Percentiles rank a stretch among this genome's conserved stretches.
Conservation (phyloP, 768 basidiomycete species). For the Serendipita sp. region DNA sequence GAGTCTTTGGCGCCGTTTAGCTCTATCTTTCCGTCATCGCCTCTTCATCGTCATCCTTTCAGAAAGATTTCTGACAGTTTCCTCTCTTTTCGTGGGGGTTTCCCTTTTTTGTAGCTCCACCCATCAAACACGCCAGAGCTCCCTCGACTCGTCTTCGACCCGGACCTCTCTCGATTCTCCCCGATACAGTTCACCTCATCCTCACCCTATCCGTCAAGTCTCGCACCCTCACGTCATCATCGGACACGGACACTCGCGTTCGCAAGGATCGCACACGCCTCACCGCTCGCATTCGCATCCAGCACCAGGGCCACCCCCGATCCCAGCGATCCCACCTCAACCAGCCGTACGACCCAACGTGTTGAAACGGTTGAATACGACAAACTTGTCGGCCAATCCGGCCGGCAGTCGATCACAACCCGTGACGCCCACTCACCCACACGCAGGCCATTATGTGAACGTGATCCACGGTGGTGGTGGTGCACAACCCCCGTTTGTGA, state of each 20-base stretch:
- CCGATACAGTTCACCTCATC: neutral
- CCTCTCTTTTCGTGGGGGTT: neutral
- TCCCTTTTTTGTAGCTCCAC: neutral
- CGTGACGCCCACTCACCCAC: neutral
- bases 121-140: neutral
- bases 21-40: neutral
- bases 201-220: neutral
- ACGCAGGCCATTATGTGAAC: neutral
- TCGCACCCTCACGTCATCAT: neutral
- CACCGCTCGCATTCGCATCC: constrained; percentile 1
- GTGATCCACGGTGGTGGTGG: neutral
- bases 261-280: neutral
- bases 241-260: neutral
- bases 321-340: neutral
- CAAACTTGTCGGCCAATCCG: neutral
- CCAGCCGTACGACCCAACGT: neutral
- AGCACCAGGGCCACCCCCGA: neutral
- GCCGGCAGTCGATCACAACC: constrained; percentile 2
- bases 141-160: neutral
- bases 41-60: neutral
- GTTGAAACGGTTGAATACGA: neutral
- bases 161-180: constrained; percentile 2
- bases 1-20: neutral
- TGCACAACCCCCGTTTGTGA: neutral
- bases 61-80: neutral